Base-by-base conservation (phyloP, 1,139 yeast genomes). In the Candida sp. region DNA sequence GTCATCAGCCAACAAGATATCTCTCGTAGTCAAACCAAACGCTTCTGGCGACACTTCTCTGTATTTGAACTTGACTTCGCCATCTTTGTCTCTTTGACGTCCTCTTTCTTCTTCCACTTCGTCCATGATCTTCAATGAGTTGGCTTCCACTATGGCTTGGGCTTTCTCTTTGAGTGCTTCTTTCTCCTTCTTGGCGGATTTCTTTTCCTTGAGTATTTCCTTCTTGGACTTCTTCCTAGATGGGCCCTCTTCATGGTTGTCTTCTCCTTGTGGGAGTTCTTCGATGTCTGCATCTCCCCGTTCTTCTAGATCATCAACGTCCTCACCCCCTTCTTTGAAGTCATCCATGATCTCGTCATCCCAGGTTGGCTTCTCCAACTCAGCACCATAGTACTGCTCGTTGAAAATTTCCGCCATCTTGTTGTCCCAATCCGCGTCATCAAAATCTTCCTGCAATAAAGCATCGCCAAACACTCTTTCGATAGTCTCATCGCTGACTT, bases 1-100 rank as follows among this genome's bases (percentile, higher is more conserved):
- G 66, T 96, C 99, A 63, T 90, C 96, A 7, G 99, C 99, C 53
- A 90, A 72, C 49, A 96, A 75, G 48, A 96, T 94, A 62, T 96
- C 99, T 54, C 96, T 80, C 0, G 96, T 81, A 0, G 91, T 80
- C 50, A 96, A 79, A 7, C 98, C 98, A 71, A 84, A 96, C 8
- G 93, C 73, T 63, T 96, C 99, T 3, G 99, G 98, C 0, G 97
- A 92, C 3, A 94, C 98, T 61, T 92, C 97, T 61, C 98, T 83
- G 67, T 96, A 96, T 62, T 85, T 86, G 78, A 94, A 94, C 52
- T 77, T 81, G 44, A 82, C 60, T 22, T 74, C 80, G 8, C n/a
- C 42, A 5, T 49, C 47, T 2, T 69, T 70, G 12, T 72, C 72
- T 60, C 45, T 68, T 54, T 71, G 69, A 26, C 88, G 80, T 39